These are phyloP conservation scores for Trichoderma brevicompactum DNA, from an alignment of 2,329 filamentous ascomycete genomes.

Conservation along the genomic window DNA sequence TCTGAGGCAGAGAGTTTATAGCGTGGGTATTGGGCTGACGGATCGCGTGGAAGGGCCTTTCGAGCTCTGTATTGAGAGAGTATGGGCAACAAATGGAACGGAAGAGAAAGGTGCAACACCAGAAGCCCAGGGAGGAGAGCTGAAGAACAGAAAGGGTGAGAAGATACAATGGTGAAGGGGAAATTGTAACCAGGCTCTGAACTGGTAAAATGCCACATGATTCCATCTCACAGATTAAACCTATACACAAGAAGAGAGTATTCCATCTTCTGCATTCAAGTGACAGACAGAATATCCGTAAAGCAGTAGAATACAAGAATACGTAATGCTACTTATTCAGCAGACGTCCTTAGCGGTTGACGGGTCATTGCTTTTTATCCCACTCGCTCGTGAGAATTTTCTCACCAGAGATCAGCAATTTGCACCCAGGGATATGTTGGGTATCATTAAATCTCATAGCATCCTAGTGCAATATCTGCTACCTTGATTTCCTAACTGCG, in stretches of 20 bases:
- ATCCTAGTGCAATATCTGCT: background rate
- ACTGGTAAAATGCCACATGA: no score
- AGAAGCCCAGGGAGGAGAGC: conserved; percentile 35
- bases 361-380: no score
- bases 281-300: no score
- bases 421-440: background rate
- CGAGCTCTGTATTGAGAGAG: conserved; percentile 79
- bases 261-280: no score
- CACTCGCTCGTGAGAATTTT: no score
- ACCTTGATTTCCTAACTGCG: background rate
- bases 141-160: conserved; percentile 46
- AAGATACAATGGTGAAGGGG: conserved; percentile 44
- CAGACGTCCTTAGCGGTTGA: no score
- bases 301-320: no score
- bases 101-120: conserved; percentile 34
- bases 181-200: no score
- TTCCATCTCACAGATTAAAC: no score
- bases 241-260: no score
- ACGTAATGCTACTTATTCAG: no score
- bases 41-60: conserved; percentile 89
- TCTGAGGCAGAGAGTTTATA: conserved; percentile 81
- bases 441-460: conserved; percentile 17
- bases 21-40: conserved; percentile 84
- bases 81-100: conserved; percentile 82
- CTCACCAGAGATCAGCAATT: no score